Percentiles rank a stretch among this genome's conserved stretches.
Conservation (phyloP, 169 alveolate species). For the Eimeria praecox region DNA sequence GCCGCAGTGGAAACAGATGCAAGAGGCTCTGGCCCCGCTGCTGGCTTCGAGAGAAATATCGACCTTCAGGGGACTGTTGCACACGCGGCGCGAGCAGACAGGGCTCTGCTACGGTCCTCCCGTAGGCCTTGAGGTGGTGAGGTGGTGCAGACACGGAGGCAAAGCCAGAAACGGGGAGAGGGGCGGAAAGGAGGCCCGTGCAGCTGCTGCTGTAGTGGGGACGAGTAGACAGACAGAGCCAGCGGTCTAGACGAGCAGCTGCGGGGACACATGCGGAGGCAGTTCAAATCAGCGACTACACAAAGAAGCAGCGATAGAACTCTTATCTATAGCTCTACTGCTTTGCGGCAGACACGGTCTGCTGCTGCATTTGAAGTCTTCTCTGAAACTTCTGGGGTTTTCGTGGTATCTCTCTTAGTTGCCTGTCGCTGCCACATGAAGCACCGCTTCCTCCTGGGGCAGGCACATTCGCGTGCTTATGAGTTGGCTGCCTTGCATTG, state of each 20-base stretch:
- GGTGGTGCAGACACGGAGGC: neutral
- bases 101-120: conserved; percentile 72
- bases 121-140: conserved; percentile 63
- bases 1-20: conserved; percentile 41
- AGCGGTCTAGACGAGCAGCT: neutral
- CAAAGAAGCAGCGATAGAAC: neutral
- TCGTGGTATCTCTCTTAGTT: neutral
- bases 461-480: neutral
- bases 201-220: neutral
- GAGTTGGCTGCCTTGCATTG: neutral
- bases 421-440: neutral
- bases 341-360: neutral
- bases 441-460: neutral
- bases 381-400: neutral
- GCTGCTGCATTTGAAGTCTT: neutral
- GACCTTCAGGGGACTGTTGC: conserved; percentile 32
- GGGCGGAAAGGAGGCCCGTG: neutral
- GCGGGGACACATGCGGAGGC: neutral
- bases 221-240: neutral
- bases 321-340: neutral
- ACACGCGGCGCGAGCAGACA: conserved; percentile 58
- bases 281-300: neutral
- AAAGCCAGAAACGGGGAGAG: neutral
- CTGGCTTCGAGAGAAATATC: conserved; percentile 43
- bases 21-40: conserved; percentile 42